Conservation (phyloP, 2,329 filamentous ascomycete species). For the Aspergillus versicolor region DNA sequence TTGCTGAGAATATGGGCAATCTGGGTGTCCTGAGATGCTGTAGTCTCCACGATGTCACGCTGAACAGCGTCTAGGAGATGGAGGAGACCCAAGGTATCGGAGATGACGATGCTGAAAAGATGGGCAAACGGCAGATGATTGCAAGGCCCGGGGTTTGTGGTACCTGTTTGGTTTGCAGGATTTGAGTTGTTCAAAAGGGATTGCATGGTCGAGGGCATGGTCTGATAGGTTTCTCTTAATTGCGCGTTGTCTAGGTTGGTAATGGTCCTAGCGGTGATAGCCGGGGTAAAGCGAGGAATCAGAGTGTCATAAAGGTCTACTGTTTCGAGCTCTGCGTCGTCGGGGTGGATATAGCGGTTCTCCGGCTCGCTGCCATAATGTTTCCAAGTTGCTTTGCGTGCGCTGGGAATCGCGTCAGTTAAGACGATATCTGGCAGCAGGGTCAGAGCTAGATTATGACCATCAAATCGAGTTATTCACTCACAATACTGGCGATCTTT, state of each 20-base stretch:
- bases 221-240: not conserved
- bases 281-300: not conserved
- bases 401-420: not conserved
- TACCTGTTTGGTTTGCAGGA: not conserved
- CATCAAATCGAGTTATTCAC: not conserved
- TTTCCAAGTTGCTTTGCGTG: not conserved
- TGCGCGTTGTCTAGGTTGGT: not conserved
- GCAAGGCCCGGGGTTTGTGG: not conserved
- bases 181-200: not conserved
- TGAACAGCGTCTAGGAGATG: slow-evolving; percentile 1
- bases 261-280: not conserved
- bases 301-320: not conserved
- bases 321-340: not conserved
- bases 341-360: not conserved
- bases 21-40: not conserved
- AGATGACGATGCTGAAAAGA: slow-evolving; percentile 6
- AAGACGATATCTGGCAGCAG: not conserved
- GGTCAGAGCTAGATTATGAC: not conserved
- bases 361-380: no score
- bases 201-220: not conserved
- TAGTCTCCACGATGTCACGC: not conserved
- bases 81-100: not conserved
- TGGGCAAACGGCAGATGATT: not conserved
- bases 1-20: not conserved
- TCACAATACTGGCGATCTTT: slow-evolving; percentile 22